These are phyloP conservation scores for Fraxinus paxiana DNA, from an alignment of 305 asterid species.

Conservation along the genomic window DNA sequence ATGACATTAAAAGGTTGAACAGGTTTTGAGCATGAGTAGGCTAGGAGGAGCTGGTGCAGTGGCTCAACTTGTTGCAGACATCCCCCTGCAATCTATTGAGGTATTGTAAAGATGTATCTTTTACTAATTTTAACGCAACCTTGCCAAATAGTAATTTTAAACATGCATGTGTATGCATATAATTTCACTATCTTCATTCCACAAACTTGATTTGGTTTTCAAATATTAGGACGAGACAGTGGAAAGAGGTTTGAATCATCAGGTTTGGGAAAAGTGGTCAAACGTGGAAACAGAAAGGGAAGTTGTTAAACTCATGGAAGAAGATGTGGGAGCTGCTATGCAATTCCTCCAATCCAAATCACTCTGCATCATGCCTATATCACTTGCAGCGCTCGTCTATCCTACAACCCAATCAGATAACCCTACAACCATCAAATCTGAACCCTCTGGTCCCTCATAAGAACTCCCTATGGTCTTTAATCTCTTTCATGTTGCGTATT, in stretches of 20 bases:
- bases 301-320: constrained; percentile 92
- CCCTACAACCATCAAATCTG: constrained; percentile 52
- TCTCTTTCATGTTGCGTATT: constrained; percentile 14
- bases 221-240: constrained; percentile 43
- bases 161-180: too few species aligned
- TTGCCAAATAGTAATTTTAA: too few species aligned
- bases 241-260: constrained; percentile 51
- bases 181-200: background rate
- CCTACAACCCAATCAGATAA: constrained; percentile 57
- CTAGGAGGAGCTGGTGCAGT: constrained; percentile 94
- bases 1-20: constrained; percentile 15
- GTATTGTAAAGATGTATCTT: constrained; percentile 28
- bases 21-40: constrained; percentile 93
- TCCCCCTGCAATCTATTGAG: constrained; percentile 72
- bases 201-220: background rate
- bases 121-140: background rate
- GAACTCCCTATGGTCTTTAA: constrained; percentile 29
- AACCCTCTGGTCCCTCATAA: constrained; percentile 59
- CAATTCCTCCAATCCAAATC: constrained; percentile 92
- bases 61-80: constrained; percentile 82
- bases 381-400: constrained; percentile 77
- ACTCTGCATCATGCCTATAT: constrained; percentile 89
- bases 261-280: constrained; percentile 88
- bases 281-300: constrained; percentile 75
- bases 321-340: constrained; percentile 88